phyloP scores from a whole-genome alignment of 148 eudicot genomes.

The Nepenthes gracilis region DNA sequence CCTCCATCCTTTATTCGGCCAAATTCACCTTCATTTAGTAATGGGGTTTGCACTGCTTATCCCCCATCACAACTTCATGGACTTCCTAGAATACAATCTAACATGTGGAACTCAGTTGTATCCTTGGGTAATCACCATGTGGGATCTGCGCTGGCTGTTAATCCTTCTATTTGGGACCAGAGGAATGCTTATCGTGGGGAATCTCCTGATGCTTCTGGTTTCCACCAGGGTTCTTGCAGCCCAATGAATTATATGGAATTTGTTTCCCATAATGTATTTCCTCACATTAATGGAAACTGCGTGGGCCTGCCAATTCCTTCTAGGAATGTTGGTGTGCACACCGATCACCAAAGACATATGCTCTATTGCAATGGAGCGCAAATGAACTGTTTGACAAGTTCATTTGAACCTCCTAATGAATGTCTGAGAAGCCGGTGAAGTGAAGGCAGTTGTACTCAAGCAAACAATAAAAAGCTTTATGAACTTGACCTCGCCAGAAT shows the following conservation, averaged over 20 bases:
- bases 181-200: slow-evolving; percentile 40
- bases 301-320: slow-evolving; percentile 55
- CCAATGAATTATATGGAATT: slow-evolving; percentile 52
- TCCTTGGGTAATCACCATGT: slow-evolving; percentile 36
- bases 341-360: slow-evolving; percentile 50
- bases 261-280: slow-evolving; percentile 36
- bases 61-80: slow-evolving; percentile 37
- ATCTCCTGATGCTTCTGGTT: slow-evolving; percentile 49
- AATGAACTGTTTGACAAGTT: slow-evolving; percentile 38
- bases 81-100: slow-evolving; percentile 40
- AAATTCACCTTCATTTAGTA: slow-evolving; percentile 41
- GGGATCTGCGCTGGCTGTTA: slow-evolving; percentile 64
- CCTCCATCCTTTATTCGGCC: slow-evolving; percentile 48
- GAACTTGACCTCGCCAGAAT: slow-evolving; percentile 80
- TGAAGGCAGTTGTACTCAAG: slow-evolving; percentile 39
- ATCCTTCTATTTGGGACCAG: slow-evolving; percentile 68
- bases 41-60: slow-evolving; percentile 33
- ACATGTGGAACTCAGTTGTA: slow-evolving; percentile 33
- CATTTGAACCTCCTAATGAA: slow-evolving; percentile 57
- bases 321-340: slow-evolving; percentile 36
- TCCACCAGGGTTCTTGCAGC: slow-evolving; percentile 56
- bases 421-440: slow-evolving; percentile 46
- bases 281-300: slow-evolving; percentile 45
- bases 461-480: slow-evolving; percentile 69
- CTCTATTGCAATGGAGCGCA: slow-evolving; percentile 53